These are phyloP conservation scores for Phytophthora ramorum DNA, from an alignment of 352 stramenopile species.

Conservation along the genomic window DNA sequence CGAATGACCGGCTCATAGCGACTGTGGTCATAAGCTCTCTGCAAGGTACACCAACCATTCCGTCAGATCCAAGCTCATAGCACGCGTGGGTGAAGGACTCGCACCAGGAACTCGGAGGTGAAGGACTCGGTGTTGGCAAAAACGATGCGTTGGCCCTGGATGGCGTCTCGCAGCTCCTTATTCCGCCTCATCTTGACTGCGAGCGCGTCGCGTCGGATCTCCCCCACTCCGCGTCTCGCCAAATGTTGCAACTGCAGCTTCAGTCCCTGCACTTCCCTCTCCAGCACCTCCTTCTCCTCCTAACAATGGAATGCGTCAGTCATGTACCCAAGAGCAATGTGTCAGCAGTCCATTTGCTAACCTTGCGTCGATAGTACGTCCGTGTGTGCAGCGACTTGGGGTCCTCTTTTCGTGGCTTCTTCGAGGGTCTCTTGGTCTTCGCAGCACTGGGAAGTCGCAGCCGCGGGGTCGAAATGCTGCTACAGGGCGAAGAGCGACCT, in stretches of 20 bases:
- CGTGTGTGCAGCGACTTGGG: conserved; percentile 21
- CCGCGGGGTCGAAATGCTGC: background rate
- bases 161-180: conserved; percentile 32
- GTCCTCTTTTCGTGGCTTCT: conserved; percentile 9
- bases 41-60: background rate
- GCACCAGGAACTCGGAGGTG: conserved; percentile 46
- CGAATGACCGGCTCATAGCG: conserved; percentile 45
- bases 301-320: conserved; percentile 4
- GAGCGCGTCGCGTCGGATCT: conserved; percentile 36
- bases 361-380: conserved; percentile 61
- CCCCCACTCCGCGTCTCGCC: conserved; percentile 22
- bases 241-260: conserved; percentile 39
- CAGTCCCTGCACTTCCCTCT: conserved; percentile 35
- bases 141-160: conserved; percentile 46
- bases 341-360: conserved; percentile 3
- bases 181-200: conserved; percentile 33
- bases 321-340: background rate
- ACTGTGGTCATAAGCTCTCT: conserved; percentile 41
- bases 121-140: conserved; percentile 48
- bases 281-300: conserved; percentile 46
- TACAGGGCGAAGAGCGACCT: background rate
- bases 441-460: background rate
- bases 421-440: conserved; percentile 6
- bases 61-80: too few relatives aligned
- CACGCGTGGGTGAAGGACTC: too few relatives aligned